phyloP scores from a whole-genome alignment of 2,329 filamentous ascomycete species.

The Thielaviopsis euricoi region DNA sequence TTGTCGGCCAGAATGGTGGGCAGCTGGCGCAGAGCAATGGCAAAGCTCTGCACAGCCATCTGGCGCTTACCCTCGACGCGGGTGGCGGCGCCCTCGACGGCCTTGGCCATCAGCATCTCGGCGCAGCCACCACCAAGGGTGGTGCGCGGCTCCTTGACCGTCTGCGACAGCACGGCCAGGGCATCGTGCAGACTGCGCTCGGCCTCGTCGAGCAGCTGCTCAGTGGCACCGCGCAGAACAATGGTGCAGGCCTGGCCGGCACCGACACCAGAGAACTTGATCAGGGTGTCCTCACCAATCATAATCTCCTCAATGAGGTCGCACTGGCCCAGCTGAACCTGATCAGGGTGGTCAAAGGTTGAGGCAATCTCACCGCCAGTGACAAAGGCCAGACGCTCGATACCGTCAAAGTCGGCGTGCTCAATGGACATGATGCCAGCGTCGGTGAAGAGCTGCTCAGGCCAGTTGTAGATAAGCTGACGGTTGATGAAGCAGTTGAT shows the following conservation, averaged over 20 bases:
- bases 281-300: conserved; percentile 92
- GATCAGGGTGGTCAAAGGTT: conserved; percentile 94
- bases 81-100: conserved; percentile 81
- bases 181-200: conserved; percentile 94
- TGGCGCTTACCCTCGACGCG: conserved; percentile 96
- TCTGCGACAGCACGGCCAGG: conserved; percentile 89
- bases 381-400: conserved; percentile 84
- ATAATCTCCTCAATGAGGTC: conserved; percentile 96
- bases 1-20: conserved; percentile 97
- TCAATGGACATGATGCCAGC: conserved; percentile 97
- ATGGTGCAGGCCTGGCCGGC: conserved; percentile 92
- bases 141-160: conserved; percentile 81
- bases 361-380: conserved; percentile 95
- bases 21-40: conserved; percentile 74
- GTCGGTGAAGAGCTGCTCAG: conserved; percentile 94
- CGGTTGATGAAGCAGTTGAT: conserved; percentile 99
- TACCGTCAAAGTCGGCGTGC: conserved; percentile 96
- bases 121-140: conserved; percentile 91
- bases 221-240: conserved; percentile 86
- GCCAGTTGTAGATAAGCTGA: conserved; percentile 99
- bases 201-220: conserved; percentile 91
- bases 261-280: conserved; percentile 92
- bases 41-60: conserved; percentile 79
- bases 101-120: conserved; percentile 98
- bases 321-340: conserved; percentile 89